These are phyloP conservation scores for Escovopsis sp. DNA, from an alignment of 2,329 filamentous ascomycete species.

Conservation along the genomic window DNA sequence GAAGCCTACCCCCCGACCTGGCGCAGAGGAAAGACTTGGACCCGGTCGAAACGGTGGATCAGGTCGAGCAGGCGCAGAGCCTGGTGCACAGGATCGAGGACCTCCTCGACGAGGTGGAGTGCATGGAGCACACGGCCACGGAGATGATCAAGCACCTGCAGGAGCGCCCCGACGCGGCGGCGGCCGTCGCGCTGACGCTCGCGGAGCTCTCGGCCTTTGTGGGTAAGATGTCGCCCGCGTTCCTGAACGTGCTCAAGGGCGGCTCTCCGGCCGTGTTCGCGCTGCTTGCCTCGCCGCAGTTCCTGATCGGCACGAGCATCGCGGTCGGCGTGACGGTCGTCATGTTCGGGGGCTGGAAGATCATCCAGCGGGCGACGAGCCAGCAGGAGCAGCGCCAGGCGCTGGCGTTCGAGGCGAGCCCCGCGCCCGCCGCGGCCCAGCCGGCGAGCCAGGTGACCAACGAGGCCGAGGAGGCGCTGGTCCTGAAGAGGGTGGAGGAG, in stretches of 20 bases:
- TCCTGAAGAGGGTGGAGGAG: slow-evolving; percentile 41
- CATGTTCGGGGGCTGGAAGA: slow-evolving; percentile 93
- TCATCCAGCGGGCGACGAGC: slow-evolving; percentile 58
- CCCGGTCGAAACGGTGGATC: slow-evolving; percentile 36
- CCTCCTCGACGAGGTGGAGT: slow-evolving; percentile 76
- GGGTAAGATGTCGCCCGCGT: slow-evolving; percentile 70
- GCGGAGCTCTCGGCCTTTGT: slow-evolving; percentile 78
- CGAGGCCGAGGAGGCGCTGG: slow-evolving; percentile 39
- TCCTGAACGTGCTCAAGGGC: slow-evolving; percentile 60
- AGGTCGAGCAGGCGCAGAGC: slow-evolving; percentile 37
- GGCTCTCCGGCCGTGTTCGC: slow-evolving; percentile 77
- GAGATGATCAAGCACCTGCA: slow-evolving; percentile 65
- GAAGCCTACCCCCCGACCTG: slow-evolving; percentile 61
- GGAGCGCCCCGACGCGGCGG: slow-evolving; percentile 69
- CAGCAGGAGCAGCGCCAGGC: slow-evolving; percentile 23
- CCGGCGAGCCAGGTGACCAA: slow-evolving; percentile 16
- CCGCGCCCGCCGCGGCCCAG: slow-evolving; percentile 11
- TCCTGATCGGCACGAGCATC: slow-evolving; percentile 81
- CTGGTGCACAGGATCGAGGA: slow-evolving; percentile 63
- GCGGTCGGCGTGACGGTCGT: slow-evolving; percentile 89
- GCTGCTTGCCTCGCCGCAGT: slow-evolving; percentile 78
- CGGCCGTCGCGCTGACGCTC: slow-evolving; percentile 81
- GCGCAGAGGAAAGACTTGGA: slow-evolving; percentile 32
- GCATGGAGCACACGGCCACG: slow-evolving; percentile 69
- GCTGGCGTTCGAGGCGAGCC: slow-evolving; percentile 16